Evolutionary conservation across 2,329 filamentous ascomycete species (phyloP).

Genomic region (Keithomyces neogunnii): DNA sequence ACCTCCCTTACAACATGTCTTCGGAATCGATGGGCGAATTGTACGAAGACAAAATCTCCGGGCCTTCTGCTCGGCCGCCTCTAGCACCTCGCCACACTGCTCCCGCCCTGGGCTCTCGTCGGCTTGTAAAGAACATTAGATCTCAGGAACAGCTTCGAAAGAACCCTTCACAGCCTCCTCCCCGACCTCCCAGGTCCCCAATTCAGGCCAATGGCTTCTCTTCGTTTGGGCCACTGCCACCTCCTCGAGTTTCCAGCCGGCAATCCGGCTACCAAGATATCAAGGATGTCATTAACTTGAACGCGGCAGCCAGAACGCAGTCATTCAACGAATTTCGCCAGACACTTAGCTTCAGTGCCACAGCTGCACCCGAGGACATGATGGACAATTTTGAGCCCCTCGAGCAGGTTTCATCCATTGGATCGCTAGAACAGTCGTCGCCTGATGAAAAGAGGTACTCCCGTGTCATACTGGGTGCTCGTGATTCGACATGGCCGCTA

Average conservation of each 20-base stretch:
- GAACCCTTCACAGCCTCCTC: slow-evolving; percentile 40
- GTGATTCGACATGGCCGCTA: slow-evolving; percentile 35
- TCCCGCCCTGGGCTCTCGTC: slow-evolving; percentile 19
- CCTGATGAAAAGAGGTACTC: slow-evolving; percentile 16
- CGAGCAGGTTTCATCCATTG: background rate
- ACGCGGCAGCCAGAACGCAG: slow-evolving; percentile 32
- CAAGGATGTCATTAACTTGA: slow-evolving; percentile 24
- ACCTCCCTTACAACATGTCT: background rate
- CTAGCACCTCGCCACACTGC: slow-evolving; percentile 12
- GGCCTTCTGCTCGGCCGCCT: slow-evolving; percentile 7
- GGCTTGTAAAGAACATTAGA: slow-evolving; percentile 32
- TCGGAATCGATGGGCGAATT: slow-evolving; percentile 24
- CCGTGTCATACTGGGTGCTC: slow-evolving; percentile 33
- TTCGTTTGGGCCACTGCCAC: slow-evolving; percentile 34
- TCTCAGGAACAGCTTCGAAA: slow-evolving; percentile 42
- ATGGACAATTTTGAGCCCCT: background rate
- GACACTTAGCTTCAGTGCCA: slow-evolving; percentile 31
- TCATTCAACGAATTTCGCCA: slow-evolving; percentile 37
- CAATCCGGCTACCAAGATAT: slow-evolving; percentile 36
- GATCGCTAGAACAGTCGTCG: slow-evolving; percentile 1
- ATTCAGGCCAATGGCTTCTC: slow-evolving; percentile 21
- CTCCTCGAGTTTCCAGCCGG: slow-evolving; percentile 48
- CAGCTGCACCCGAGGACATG: slow-evolving; percentile 13
- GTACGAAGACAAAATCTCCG: background rate
- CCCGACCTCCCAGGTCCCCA: slow-evolving; percentile 33